phyloP scores from a whole-genome alignment of 2,329 filamentous ascomycete genomes.

The Aspergillus pseudonomiae region DNA sequence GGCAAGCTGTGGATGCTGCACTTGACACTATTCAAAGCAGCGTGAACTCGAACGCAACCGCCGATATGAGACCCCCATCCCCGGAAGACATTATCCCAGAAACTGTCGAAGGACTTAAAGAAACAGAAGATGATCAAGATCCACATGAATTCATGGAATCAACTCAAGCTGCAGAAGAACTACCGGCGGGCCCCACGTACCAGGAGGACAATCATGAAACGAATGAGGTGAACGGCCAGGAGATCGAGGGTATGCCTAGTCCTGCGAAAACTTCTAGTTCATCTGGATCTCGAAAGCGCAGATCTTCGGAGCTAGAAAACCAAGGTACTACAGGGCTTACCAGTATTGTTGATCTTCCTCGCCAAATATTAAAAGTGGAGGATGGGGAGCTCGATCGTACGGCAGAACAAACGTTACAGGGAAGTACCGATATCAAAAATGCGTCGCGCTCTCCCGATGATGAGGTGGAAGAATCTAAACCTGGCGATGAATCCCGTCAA shows the following conservation, averaged over 20 bases:
- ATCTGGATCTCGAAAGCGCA: slow-evolving; percentile 28
- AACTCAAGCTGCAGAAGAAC: slow-evolving; percentile 7
- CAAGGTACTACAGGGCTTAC: slow-evolving; percentile 17
- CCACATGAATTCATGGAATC: slow-evolving; percentile 4
- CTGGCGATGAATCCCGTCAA: slow-evolving; percentile 22
- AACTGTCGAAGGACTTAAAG: slow-evolving; percentile 10
- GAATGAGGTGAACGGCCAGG: slow-evolving; percentile 2
- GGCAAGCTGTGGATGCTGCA: slow-evolving; percentile 14
- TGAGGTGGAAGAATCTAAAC: slow-evolving; percentile 17
- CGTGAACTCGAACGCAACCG: not conserved
- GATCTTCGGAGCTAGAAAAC: slow-evolving; percentile 28
- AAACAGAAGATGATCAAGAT: slow-evolving; percentile 1
- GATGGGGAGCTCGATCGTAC: slow-evolving; percentile 28
- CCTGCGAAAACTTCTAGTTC: slow-evolving; percentile 22
- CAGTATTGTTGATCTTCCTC: slow-evolving; percentile 19
- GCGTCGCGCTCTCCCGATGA: slow-evolving; percentile 23
- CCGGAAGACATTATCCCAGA: slow-evolving; percentile 19
- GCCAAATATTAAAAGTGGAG: slow-evolving; percentile 38
- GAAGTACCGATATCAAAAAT: slow-evolving; percentile 24
- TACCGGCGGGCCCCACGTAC: slow-evolving; percentile 13
- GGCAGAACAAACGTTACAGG: slow-evolving; percentile 26
- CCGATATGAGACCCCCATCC: slow-evolving; percentile 18
- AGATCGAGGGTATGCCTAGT: slow-evolving; percentile 8
- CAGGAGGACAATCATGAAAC: slow-evolving; percentile 10
- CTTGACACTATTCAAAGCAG: slow-evolving; percentile 11